These are phyloP conservation scores for Oryza rufipogon DNA, from an alignment of 176 grass and related monocot species.

Conservation along the genomic window DNA sequence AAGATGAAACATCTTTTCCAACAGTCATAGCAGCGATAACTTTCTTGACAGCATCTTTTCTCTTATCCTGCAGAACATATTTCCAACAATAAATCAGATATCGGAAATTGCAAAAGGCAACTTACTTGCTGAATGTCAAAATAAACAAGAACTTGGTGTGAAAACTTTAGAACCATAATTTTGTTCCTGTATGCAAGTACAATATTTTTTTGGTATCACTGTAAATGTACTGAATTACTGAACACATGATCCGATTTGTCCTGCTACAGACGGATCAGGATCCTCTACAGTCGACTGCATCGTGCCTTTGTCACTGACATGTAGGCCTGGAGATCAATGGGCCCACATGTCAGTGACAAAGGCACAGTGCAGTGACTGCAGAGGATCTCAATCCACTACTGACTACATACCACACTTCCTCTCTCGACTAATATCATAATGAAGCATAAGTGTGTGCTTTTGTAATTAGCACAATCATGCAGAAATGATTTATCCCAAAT, in stretches of 20 bases:
- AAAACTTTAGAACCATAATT: neutral
- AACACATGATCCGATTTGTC: neutral
- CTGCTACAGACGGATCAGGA: neutral
- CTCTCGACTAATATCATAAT: neutral
- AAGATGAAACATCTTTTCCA: constrained; percentile 96
- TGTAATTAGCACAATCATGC: neutral
- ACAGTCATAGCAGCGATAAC: constrained; percentile 99
- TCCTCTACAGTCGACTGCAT: too few species aligned
- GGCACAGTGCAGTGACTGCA: too few species aligned
- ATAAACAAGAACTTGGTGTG: constrained; percentile 6
- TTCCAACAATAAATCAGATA: constrained; percentile 7
- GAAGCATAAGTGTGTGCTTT: neutral
- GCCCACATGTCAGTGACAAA: too few species aligned
- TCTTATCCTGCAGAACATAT: constrained; percentile 77
- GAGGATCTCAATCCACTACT: neutral
- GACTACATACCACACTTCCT: neutral
- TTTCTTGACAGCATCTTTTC: constrained; percentile 99
- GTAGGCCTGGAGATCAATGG: too few species aligned
- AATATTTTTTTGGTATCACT: neutral
- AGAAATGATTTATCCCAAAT: neutral
- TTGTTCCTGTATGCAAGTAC: neutral
- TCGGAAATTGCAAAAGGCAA: constrained; percentile 23
- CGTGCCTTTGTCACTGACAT: too few species aligned
- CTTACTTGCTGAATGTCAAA: constrained; percentile 1
- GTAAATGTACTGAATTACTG: neutral